phyloP scores from a whole-genome alignment of 2,329 filamentous ascomycete species.

The Anthostomella pinea region DNA sequence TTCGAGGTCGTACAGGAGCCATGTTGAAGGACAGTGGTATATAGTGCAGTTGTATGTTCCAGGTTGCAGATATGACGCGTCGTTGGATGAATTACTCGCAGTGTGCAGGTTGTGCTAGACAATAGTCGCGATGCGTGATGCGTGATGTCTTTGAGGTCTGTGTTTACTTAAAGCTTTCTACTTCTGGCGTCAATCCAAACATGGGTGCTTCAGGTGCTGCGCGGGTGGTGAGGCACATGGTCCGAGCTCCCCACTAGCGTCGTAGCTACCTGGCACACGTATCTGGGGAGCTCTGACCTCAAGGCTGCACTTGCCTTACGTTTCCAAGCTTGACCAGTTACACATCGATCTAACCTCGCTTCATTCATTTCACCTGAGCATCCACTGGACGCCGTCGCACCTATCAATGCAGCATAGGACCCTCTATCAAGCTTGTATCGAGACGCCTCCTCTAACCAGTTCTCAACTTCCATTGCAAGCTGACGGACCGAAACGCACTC shows the following conservation, averaged over 20 bases:
- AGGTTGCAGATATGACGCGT: too few species aligned
- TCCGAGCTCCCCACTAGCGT: conserved; percentile 1
- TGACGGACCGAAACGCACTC: too few species aligned
- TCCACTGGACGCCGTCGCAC: too few species aligned
- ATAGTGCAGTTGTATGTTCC: conserved; percentile 4
- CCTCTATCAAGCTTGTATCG: too few species aligned
- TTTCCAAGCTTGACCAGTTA: conserved; percentile 14
- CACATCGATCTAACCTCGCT: conserved; percentile 16
- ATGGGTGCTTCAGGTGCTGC: not conserved
- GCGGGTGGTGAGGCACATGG: conserved; percentile 8
- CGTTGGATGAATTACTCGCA: conserved; percentile 1
- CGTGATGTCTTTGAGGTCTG: conserved; percentile 11
- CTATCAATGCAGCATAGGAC: too few species aligned
- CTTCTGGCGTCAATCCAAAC: conserved; percentile 6
- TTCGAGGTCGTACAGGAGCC: conserved; percentile 30
- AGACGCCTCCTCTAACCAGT: too few species aligned
- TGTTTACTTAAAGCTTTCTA: conserved; percentile 17
- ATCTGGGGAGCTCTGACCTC: conserved; percentile 2
- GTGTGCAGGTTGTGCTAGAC: conserved; percentile 3
- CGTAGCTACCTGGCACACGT: conserved; percentile 2
- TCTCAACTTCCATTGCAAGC: too few species aligned
- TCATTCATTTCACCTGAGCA: too few species aligned
- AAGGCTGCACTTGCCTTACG: conserved; percentile 31
- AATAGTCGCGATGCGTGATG: conserved; percentile 1
- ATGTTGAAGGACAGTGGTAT: conserved; percentile 13